These are phyloP conservation scores for Taphrina confusa DNA, from an alignment of 1,139 yeast genomes.

Conservation along the genomic window DNA sequence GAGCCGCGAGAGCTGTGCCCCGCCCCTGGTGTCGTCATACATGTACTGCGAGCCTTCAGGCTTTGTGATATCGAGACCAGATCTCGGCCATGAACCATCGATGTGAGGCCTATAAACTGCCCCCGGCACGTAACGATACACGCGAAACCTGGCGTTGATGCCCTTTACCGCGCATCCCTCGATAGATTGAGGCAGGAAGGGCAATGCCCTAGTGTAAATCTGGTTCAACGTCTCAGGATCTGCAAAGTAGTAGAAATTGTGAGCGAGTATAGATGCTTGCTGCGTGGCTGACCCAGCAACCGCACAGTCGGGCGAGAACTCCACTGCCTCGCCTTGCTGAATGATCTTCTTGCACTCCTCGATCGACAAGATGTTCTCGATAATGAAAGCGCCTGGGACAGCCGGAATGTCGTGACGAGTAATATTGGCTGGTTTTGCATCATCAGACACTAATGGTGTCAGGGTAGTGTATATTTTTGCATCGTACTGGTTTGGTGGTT, in stretches of 20 bases:
- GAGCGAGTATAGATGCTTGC: slow-evolving; percentile 29
- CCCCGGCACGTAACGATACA: slow-evolving; percentile 33
- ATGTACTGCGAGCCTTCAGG: slow-evolving; percentile 26
- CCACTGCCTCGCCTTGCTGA: slow-evolving; percentile 26
- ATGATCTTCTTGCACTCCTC: slow-evolving; percentile 25
- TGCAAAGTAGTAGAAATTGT: slow-evolving; percentile 32
- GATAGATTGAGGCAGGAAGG: slow-evolving; percentile 18
- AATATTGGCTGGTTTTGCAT: not conserved
- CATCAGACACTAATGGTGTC: not conserved
- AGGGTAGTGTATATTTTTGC: slow-evolving; percentile 29
- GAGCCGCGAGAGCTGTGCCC: slow-evolving; percentile 26
- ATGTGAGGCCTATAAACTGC: slow-evolving; percentile 33
- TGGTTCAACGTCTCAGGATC: slow-evolving; percentile 5
- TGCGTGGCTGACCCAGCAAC: slow-evolving; percentile 32
- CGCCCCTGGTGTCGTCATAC: slow-evolving; percentile 22
- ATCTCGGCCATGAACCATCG: slow-evolving; percentile 35
- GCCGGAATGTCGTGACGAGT: slow-evolving; percentile 16
- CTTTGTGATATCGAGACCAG: slow-evolving; percentile 23
- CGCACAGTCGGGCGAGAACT: slow-evolving; percentile 30
- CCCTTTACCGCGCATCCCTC: slow-evolving; percentile 30
- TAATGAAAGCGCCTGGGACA: slow-evolving; percentile 32
- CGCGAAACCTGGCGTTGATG: slow-evolving; percentile 31
- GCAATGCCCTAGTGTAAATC: slow-evolving; percentile 17
- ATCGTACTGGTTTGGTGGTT: slow-evolving; percentile 31
- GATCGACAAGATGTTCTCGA: slow-evolving; percentile 5